phyloP scores from a whole-genome alignment of 2,329 filamentous ascomycete genomes.

The Venturia pyrina region DNA sequence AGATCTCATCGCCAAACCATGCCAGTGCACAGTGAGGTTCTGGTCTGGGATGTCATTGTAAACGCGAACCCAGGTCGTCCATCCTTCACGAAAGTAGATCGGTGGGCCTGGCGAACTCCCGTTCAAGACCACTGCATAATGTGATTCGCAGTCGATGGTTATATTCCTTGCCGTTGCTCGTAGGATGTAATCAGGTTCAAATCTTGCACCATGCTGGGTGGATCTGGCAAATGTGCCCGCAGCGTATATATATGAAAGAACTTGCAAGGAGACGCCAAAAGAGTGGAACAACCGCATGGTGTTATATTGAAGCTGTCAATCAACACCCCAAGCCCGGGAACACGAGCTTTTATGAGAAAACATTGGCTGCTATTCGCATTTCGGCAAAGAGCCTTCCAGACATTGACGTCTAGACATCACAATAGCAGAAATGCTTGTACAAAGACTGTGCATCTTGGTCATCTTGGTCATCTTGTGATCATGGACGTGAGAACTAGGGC shows the following conservation, averaged over 20 bases:
- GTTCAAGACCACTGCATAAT: slow-evolving; percentile 42
- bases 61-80: slow-evolving; percentile 46
- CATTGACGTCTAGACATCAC: no score
- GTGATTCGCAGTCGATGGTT: slow-evolving; percentile 35
- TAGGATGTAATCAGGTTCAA: slow-evolving; percentile 38
- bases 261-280: neutral
- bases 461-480: neutral
- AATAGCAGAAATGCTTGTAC: no score
- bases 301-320: neutral
- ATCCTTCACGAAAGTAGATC: slow-evolving; percentile 36
- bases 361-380: neutral
- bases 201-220: slow-evolving; percentile 19
- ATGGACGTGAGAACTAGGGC: neutral
- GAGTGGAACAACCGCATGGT: neutral
- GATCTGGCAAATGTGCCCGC: neutral
- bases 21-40: slow-evolving; percentile 61
- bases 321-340: neutral
- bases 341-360: neutral
- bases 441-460: neutral
- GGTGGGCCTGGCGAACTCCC: slow-evolving; percentile 43
- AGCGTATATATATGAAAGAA: neutral
- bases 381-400: neutral
- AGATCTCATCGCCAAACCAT: slow-evolving; percentile 49
- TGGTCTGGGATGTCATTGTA: slow-evolving; percentile 45
- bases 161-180: slow-evolving; percentile 34